Conservation (phyloP, 1,284 basidiomycete species). For the Ustilago cynodontis region DNA sequence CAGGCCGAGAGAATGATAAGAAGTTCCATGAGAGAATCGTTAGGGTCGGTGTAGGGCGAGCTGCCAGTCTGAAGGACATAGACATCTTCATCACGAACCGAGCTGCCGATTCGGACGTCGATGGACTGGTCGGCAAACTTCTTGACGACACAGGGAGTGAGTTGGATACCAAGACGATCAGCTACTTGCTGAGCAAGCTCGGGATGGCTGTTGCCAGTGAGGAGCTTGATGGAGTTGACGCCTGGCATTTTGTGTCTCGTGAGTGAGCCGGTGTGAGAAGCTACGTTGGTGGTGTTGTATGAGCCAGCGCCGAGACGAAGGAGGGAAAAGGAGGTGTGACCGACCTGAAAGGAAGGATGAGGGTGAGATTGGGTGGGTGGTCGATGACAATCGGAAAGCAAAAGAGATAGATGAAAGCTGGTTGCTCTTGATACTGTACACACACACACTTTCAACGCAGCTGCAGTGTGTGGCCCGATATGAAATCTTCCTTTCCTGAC, state of each 20-base stretch:
- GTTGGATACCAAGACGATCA: slow-evolving; percentile 88
- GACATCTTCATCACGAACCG: slow-evolving; percentile 86
- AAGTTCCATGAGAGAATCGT: slow-evolving; percentile 74
- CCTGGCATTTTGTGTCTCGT: slow-evolving; percentile 65
- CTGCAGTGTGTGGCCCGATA: not conserved
- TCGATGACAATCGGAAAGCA: slow-evolving; percentile 31
- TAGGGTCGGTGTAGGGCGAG: slow-evolving; percentile 66
- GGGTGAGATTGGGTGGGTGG: slow-evolving; percentile 16
- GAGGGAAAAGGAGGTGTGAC: not conserved
- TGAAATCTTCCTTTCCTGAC: slow-evolving; percentile 10
- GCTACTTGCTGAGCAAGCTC: slow-evolving; percentile 94
- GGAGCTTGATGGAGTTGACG: slow-evolving; percentile 81
- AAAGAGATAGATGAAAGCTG: slow-evolving; percentile 1
- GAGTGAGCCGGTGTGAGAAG: not conserved
- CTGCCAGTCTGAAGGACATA: slow-evolving; percentile 68
- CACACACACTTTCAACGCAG: too few relatives aligned
- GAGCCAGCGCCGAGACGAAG: not conserved
- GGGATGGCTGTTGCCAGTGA: slow-evolving; percentile 97
- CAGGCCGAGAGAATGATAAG: slow-evolving; percentile 91
- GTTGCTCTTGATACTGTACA: not conserved
- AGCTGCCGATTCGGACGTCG: slow-evolving; percentile 79
- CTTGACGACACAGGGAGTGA: slow-evolving; percentile 90
- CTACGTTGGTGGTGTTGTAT: not conserved
- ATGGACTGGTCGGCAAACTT: slow-evolving; percentile 91
- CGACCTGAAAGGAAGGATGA: slow-evolving; percentile 2